phyloP scores from a whole-genome alignment of 108 stramenopile species.

The Cyclotella distinguenda region DNA sequence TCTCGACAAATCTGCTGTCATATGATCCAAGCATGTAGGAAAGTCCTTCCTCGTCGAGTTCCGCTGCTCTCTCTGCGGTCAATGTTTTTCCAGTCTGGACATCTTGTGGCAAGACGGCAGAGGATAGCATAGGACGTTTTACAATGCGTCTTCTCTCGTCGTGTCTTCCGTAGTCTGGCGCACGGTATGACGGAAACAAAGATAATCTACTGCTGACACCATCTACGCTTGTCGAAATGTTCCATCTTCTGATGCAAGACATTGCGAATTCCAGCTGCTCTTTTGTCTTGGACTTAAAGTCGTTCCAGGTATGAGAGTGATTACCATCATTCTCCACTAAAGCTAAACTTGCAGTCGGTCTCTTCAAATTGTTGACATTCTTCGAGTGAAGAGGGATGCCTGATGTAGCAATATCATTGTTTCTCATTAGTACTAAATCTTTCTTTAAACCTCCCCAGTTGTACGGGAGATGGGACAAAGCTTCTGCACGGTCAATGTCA shows the following conservation, averaged over 20 bases:
- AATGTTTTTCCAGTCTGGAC: conserved; percentile 38
- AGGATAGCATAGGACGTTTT: conserved; percentile 35
- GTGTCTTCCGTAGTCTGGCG: neutral
- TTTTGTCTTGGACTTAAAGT: conserved; percentile 17
- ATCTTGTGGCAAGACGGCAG: conserved; percentile 27
- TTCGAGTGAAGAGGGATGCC: neutral
- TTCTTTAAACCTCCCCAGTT: conserved; percentile 18
- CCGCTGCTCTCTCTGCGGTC: conserved; percentile 30
- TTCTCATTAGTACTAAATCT: too few relatives aligned
- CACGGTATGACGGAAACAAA: conserved; percentile 29
- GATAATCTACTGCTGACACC: conserved; percentile 49
- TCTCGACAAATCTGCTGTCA: conserved; percentile 54
- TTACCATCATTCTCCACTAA: too few relatives aligned
- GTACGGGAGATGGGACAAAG: conserved; percentile 36
- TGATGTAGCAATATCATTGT: neutral
- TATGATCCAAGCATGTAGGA: conserved; percentile 61
- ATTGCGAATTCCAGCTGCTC: conserved; percentile 25
- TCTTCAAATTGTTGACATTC: neutral
- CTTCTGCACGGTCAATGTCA: conserved; percentile 13
- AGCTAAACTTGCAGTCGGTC: too few relatives aligned
- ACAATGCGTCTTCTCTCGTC: conserved; percentile 32
- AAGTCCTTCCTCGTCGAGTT: conserved; percentile 42
- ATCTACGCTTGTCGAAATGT: conserved; percentile 39
- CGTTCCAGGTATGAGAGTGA: too few relatives aligned
- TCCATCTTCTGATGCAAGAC: conserved; percentile 38